Conservation (phyloP, 192 early-diverging fungal species). For the Coemansia sp. region DNA sequence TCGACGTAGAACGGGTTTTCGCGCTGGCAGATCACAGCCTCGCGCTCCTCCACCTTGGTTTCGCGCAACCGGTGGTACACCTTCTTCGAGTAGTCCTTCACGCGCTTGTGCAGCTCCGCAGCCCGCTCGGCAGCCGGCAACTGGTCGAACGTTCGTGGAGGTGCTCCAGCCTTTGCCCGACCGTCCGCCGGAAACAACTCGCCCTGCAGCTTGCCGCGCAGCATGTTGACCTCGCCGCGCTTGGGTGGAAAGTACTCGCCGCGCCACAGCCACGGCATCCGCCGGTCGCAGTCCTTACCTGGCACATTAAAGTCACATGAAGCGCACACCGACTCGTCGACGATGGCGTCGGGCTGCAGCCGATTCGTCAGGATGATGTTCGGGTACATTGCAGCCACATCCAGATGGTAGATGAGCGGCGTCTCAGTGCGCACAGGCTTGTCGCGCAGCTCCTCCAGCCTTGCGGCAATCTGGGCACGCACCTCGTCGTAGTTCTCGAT, state of each 20-base stretch:
- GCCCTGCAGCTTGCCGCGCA: conserved; percentile 77
- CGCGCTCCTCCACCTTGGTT: conserved; percentile 76
- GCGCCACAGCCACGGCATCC: conserved; percentile 97
- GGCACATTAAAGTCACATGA: conserved; percentile 91
- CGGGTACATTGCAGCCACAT: conserved; percentile 99
- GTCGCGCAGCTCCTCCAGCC: conserved; percentile 77
- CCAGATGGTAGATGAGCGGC: conserved; percentile 96
- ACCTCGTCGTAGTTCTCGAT: conserved; percentile 92
- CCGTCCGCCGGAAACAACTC: conserved; percentile 75
- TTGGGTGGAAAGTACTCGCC: conserved; percentile 95
- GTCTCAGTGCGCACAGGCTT: conserved; percentile 71
- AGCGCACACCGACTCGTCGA: conserved; percentile 84
- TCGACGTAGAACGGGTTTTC: conserved; percentile 99
- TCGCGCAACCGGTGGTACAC: conserved; percentile 84
- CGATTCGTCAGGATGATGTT: conserved; percentile 99
- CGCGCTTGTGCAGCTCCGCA: conserved; percentile 70
- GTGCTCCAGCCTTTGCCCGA: conserved; percentile 46
- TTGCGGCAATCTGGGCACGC: conserved; percentile 60
- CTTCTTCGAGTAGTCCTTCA: conserved; percentile 84
- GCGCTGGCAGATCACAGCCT: conserved; percentile 93
- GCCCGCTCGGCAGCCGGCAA: conserved; percentile 69
- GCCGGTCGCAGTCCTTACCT: conserved; percentile 85
- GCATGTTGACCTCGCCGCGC: conserved; percentile 88
- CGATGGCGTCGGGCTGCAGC: conserved; percentile 95
- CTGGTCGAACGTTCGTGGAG: conserved; percentile 64